Base-by-base conservation (phyloP, 1,284 basidiomycete genomes). In the Heterobasidion occidentale region DNA sequence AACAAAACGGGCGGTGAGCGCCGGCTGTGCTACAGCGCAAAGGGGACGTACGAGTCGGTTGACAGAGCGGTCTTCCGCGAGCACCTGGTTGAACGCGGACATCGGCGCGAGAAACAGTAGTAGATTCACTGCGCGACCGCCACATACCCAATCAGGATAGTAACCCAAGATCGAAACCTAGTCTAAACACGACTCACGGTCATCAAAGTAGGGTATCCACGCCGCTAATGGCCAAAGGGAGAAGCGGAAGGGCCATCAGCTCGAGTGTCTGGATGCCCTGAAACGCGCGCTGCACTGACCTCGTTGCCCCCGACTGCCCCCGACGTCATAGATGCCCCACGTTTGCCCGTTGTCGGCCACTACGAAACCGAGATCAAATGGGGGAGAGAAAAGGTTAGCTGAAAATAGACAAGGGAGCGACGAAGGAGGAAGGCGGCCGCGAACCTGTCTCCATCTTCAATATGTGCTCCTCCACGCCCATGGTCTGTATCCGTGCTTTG, bases 81-180 rank as follows among this genome's bases (percentile, higher is more conserved):
- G 71, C n/a, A 74, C 73, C 67, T 85, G 80, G 63, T 86, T 79
- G 66, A 86, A 87, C 3, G 78, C 80, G 36, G 83, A 82, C 59
- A 85, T 76, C 0, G 84, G 81, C n/a, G 79, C 82, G 9, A 86
- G 69, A 64, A 86, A 86, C 17, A 86, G 79, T 55, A 86, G 79
- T 7, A 78, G 77, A 60, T 82, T 79, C 36, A 84, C 81, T 79
- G 55, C 38, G 15, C 45, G 51, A 17, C 12, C 35, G 19, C 7
- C 36, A 7, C 19, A 27, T 27, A 38, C 50, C 15, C 54, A 58
- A 11, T 2, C 47, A 44, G 14, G n/a, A 33, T 46, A 27, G 42
- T 14, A 52, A 46, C 35, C 9, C 46, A 53, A 48, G 19, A 52
- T 36, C 20, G 45, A 36, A 34, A 8, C 38, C 38, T 42, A 11